A percentile compares a stretch with the other conserved stretches of the same genome.
phyloP scores from a whole-genome alignment of 352 stramenopile species.

The Phytophthora fragariae region DNA sequence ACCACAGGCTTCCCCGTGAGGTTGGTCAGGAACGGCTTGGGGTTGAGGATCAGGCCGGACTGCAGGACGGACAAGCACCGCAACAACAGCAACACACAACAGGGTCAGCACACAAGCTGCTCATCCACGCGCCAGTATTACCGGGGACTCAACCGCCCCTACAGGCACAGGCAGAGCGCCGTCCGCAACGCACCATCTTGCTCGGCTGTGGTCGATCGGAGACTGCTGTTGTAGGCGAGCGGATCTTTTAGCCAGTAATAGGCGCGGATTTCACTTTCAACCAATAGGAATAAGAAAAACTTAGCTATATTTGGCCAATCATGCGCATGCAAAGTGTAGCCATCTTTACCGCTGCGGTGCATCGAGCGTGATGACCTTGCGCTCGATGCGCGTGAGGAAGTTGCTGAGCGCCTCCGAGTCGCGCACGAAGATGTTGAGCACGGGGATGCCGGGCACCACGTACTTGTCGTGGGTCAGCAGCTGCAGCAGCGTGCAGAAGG shows the following conservation, averaged over 20 bases:
- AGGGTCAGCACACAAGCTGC: conserved; percentile 1
- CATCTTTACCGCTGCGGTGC: conserved; percentile 34
- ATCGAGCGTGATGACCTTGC: conserved; percentile 61
- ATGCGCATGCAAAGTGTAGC: background rate
- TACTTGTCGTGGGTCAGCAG: conserved; percentile 80
- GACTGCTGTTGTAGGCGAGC: conserved; percentile 26
- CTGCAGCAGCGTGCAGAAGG: conserved; percentile 81
- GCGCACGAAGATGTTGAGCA: conserved; percentile 87
- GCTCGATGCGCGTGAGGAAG: conserved; percentile 77
- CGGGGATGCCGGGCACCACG: conserved; percentile 84
- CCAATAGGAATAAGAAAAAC: conserved; percentile 18
- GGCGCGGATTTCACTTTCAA: conserved; percentile 8
- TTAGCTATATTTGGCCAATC: conserved; percentile 13
- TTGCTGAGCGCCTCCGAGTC: conserved; percentile 65
- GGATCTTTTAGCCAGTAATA: conserved; percentile 35
- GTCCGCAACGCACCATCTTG: conserved; percentile 37
- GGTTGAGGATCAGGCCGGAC: conserved; percentile 93
- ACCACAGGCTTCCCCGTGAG: conserved; percentile 96
- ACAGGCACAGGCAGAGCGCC: conserved; percentile 1
- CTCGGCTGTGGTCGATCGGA: conserved; percentile 25
- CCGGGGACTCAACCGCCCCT: background rate
- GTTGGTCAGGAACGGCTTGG: conserved; percentile 95
- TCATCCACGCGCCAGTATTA: background rate
- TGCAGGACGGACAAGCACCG: conserved; percentile 34
- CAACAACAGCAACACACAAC: conserved; percentile 1